Evolutionary conservation across 805 yeast species (phyloP), one percentile per base, ranked within the genome.

Genomic region (Suhomyces pyralidae): DNA sequence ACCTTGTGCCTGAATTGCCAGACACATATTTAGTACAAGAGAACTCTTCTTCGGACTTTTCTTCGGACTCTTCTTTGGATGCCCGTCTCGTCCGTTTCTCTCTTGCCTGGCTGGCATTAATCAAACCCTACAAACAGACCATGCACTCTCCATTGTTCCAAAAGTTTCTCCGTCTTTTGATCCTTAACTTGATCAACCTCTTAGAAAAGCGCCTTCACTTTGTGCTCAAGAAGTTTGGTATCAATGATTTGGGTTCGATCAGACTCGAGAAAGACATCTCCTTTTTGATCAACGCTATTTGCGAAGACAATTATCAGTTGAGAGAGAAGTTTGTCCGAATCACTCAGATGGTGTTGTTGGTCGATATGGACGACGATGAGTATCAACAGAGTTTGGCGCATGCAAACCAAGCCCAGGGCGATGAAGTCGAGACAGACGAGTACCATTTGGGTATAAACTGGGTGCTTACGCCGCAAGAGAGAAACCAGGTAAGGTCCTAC

Each of bases 201-300:
- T 61, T 90, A 3, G 96, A 90, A 61, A 78, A 81, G 55, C 84
- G 84, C 59, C 72, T 93, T 26, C 81, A 93, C 83, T 58, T 76
- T 3, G 74, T 88, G 45, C 81, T 85, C 46, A 81, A 82, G 49
- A 83, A 81, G 58, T 72, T 65, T 57, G 66, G 63, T 48, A 82
- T 90, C 54, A 91, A 89, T 63, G 96, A 88, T 59, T 69, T 88
- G 40, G 98, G 97, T 1, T 84, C 96, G 0, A 78, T 90, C 17
- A 87, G 85, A 57, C 72, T 94, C 48, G 98, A 94, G 58, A 82
- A 88, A 54, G 97, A 92, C 63, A 71, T 91, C 20, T 82, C 91
- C 46, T 76, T 81, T 25, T 78, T 93, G 32, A 88, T 94, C 48
- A 80, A 85, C 45, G 86, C 86, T 53, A 80, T 89, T 5, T 85